These are phyloP conservation scores for Podospora pseudocomata DNA, from an alignment of 495 filamentous ascomycete genomes.

Conservation along the genomic window DNA sequence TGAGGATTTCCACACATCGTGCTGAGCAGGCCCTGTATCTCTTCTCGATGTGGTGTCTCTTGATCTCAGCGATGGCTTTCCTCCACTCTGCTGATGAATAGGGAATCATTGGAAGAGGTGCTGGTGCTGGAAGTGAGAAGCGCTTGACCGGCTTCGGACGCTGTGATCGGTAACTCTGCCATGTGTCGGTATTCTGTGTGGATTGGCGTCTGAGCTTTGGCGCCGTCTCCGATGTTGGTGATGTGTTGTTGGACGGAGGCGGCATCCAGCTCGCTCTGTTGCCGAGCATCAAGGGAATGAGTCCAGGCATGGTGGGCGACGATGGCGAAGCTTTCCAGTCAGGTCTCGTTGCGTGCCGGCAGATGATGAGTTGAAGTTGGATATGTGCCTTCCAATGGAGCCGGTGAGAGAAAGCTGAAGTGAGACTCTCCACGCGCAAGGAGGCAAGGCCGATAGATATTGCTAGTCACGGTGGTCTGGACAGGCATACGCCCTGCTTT, in stretches of 20 bases:
- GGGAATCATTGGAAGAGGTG: conserved; percentile 25
- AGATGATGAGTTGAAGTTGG: conserved; percentile 1
- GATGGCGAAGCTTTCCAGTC: conserved; percentile 7
- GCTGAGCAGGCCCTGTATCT: conserved; percentile 46
- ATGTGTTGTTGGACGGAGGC: conserved; percentile 2
- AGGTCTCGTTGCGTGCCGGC: background rate
- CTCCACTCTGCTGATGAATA: conserved; percentile 41
- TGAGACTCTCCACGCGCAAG: conserved; percentile 12
- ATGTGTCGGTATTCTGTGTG: conserved; percentile 11
- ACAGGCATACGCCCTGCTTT: conserved; percentile 20
- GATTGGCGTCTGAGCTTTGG: conserved; percentile 8
- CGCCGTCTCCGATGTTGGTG: conserved; percentile 12
- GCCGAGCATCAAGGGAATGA: conserved; percentile 33
- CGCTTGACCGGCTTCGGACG: conserved; percentile 20
- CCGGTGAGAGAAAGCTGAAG: conserved; percentile 3
- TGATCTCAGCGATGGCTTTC: conserved; percentile 42
- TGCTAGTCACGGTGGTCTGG: background rate
- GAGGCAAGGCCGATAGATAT: background rate
- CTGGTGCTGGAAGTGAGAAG: conserved; percentile 21
- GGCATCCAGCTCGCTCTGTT: conserved; percentile 25
- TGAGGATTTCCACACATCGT: conserved; percentile 45
- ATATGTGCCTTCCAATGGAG: conserved; percentile 2
- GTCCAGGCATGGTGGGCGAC: conserved; percentile 21
- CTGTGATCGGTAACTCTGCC: conserved; percentile 1
- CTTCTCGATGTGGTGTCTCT: conserved; percentile 42